Base-by-base conservation (phyloP, 2,329 filamentous ascomycete genomes). In the Nemania diffusa region DNA sequence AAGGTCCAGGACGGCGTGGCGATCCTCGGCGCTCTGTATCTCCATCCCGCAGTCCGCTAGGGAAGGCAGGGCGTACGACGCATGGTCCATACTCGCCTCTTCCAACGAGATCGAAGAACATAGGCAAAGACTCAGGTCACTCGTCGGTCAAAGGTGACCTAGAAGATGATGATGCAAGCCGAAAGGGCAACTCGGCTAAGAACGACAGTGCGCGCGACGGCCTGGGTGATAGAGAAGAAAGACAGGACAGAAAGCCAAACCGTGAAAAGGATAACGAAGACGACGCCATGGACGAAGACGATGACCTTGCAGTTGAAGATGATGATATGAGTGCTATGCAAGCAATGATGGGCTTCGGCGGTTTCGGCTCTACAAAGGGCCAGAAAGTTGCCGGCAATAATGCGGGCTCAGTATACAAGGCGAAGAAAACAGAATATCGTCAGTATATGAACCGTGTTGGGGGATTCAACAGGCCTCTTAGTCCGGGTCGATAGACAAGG, bases 391-490 rank as follows among this genome's bases (percentile, higher is more conserved):
- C 88, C 0, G 96, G 96, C 1, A 99, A 99, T 77, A 89, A 94
- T 76, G 88, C 91, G 48, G 94, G 92, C 62, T 93, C 85, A 0
- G 89, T 97, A 59, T 85, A 91, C 72, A 97, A 96, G 84, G 93
- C 96, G 82, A 97, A 97, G 88, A 94, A 93, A 88, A 92, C 91
- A 15, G 88, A 97, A 83, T 98, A 97, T 77, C 87, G 96, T 73
- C 96, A 99, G 86, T 99, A 99, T 80, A 99, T 99, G 89, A 96
- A 96, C 77, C 87, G 92, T 64, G 84, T 89, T 58, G 92, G 92
- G 63, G 92, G 92, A 5, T 96, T 96, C 83, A 96, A 95, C 78
- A 82, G 92, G 73, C 92, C 92, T 52, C 81, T 94, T 59, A 92
- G 90, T 78, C 89, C 88, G n/a, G 72, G 71, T 11, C 73, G 73